Evolutionary conservation across 768 basidiomycete species (phyloP), one percentile per base, ranked within the genome.

Genomic region (Boletellus ananas): DNA sequence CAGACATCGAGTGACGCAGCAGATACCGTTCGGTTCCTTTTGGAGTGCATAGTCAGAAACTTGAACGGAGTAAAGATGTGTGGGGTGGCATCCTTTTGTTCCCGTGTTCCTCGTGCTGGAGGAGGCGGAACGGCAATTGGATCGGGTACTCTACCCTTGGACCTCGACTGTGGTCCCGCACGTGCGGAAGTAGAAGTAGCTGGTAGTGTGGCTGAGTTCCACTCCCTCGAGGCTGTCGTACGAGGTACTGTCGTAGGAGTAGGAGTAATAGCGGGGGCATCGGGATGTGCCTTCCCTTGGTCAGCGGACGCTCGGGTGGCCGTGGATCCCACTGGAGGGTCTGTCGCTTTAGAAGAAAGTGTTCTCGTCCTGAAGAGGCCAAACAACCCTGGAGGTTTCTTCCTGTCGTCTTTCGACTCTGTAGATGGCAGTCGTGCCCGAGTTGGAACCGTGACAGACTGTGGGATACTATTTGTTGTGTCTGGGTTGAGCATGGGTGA

Each of bases 1-100:
- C 82, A 78, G 21, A 87, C 89, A 63, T 91, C 89, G 29, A 87
- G 72, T 36, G 89, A 91, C 31, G 82, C 83, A 34, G 79, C 76
- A 14, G 89, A 90, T 36, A 90, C 72, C 7, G 84, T 83, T 29
- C 83, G 79, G 62, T 83, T 75, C 58, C 79, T 74, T 60, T 78
- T 83, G 34, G 73, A 73, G 39, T 65, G 52, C 63, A 65, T 64
- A 20, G 70, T 71, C 55, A 87, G 56, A 58, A 87, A 76, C 38
- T 80, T 79, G 66, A 87, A 85, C 1, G 85, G 79, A 16, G 77
- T 77, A 57, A 83, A 82, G 18, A 80, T 72, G 46, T 74, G 78
- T 29, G 76, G 66, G 17, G 68, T 70, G 10, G 71, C 60, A 50
- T 72, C 72, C 47, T 68, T 76, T 31, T 72, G 69, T 37, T 70